These are phyloP conservation scores for Solanum hybrid DNA, from an alignment of 305 asterid genomes.

Conservation along the genomic window DNA sequence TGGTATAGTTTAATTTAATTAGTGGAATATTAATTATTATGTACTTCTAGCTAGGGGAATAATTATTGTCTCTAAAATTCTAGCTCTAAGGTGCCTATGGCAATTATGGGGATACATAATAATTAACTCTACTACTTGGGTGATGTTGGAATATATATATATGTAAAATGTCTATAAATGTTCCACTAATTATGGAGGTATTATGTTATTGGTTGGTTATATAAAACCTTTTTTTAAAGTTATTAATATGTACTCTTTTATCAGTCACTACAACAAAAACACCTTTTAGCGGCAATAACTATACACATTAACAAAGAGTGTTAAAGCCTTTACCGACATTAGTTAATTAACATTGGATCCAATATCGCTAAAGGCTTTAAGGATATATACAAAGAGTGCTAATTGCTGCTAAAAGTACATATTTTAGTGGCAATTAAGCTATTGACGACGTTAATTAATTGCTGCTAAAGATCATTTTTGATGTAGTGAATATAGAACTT, in stretches of 20 bases:
- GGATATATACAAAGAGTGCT: no score
- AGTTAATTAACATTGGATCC: no score
- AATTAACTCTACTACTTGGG: neutral
- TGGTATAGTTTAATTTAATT: constrained; percentile 24
- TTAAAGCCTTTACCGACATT: no score
- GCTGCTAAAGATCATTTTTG: no score
- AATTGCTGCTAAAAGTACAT: no score
- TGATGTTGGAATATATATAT: neutral
- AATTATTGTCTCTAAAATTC: neutral
- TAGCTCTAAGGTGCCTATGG: constrained; percentile 1
- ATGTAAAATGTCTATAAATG: constrained; percentile 3
- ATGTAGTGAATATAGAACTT: neutral
- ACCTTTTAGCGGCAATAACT: no score
- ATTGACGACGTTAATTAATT: no score
- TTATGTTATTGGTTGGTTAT: neutral
- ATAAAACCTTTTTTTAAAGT: neutral
- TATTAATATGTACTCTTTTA: neutral
- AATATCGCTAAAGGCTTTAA: no score
- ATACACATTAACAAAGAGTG: no score
- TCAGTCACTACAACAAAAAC: no score
- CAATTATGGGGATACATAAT: neutral
- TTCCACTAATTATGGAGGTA: neutral
- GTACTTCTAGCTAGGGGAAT: neutral
- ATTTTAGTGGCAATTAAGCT: no score
- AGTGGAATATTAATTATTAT: neutral